Evolutionary conservation across 2,329 filamentous ascomycete genomes (phyloP).

Genomic region (Aspergillus quadricinctus): DNA sequence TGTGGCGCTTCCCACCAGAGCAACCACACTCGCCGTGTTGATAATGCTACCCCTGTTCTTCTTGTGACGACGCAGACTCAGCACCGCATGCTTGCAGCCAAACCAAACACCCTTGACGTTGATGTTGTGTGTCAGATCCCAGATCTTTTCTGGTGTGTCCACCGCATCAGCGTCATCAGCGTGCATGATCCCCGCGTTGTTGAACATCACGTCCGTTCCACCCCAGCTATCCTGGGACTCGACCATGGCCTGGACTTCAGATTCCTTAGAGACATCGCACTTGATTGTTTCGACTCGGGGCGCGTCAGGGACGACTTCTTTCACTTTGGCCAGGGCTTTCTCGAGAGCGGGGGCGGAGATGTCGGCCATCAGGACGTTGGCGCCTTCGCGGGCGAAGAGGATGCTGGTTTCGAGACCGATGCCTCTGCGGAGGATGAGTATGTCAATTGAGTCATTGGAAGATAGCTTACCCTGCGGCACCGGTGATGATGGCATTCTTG

Average conservation of each 20-base stretch:
- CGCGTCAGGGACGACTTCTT: conserved; percentile 60
- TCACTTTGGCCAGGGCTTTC: conserved; percentile 70
- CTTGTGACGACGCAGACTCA: conserved; percentile 71
- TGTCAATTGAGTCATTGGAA: not conserved
- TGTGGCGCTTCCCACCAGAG: conserved; percentile 79
- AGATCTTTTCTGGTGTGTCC: conserved; percentile 82
- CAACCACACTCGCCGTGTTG: conserved; percentile 88
- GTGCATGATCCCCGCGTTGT: conserved; percentile 98
- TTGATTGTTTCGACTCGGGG: conserved; percentile 20
- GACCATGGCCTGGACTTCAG: conserved; percentile 69
- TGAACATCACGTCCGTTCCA: conserved; percentile 88
- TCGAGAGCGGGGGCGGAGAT: conserved; percentile 75
- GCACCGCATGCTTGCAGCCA: conserved; percentile 85
- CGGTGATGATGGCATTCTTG: conserved; percentile 74
- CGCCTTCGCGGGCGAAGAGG: conserved; percentile 84
- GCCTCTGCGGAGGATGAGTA: conserved; percentile 49
- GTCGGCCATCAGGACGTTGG: conserved; percentile 78
- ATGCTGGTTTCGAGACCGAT: conserved; percentile 91
- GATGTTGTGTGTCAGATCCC: conserved; percentile 89
- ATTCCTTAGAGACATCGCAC: conserved; percentile 77
- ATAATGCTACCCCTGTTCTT: conserved; percentile 81
- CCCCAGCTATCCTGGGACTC: conserved; percentile 77
- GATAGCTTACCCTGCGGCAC: conserved; percentile 70
- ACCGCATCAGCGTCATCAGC: conserved; percentile 73
- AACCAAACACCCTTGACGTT: conserved; percentile 99